Conservation (phyloP, 768 basidiomycete genomes). For the Boletus reticulatus region DNA sequence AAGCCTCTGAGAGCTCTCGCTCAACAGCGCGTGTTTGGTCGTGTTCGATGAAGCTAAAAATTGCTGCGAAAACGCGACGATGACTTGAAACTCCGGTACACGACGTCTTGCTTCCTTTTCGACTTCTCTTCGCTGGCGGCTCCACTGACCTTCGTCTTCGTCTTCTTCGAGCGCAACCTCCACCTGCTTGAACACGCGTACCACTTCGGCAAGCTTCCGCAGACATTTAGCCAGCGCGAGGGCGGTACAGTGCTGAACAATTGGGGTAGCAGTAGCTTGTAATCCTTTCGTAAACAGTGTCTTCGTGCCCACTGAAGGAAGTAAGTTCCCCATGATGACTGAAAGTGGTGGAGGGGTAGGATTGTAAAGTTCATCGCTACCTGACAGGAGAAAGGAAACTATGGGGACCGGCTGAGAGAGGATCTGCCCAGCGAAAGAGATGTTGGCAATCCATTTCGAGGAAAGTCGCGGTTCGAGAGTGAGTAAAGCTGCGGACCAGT, state of each 20-base stretch:
- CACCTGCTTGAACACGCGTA: conserved; percentile 46
- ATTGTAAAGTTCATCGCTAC: conserved; percentile 47
- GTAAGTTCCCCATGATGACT: conserved; percentile 69
- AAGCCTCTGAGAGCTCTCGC: conserved; percentile 77
- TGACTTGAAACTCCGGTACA: conserved; percentile 83
- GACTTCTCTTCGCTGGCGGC: conserved; percentile 60
- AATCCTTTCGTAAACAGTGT: conserved; percentile 79
- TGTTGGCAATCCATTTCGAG: conserved; percentile 88
- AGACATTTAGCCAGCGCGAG: conserved; percentile 75
- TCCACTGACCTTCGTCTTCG: conserved; percentile 69
- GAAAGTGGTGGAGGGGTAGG: conserved; percentile 74
- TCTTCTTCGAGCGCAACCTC: conserved; percentile 58
- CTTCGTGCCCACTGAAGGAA: conserved; percentile 74
- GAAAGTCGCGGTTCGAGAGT: conserved; percentile 86
- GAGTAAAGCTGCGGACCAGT: conserved; percentile 65
- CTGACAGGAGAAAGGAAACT: conserved; percentile 55
- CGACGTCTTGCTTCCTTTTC: conserved; percentile 71
- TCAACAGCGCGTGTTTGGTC: conserved; percentile 59
- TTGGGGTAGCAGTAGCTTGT: conserved; percentile 54
- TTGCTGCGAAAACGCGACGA: conserved; percentile 78
- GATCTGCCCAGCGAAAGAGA: conserved; percentile 77
- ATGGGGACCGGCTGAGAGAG: conserved; percentile 74
- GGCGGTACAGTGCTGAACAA: conserved; percentile 87
- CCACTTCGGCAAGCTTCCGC: conserved; percentile 61
- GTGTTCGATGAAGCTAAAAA: conserved; percentile 29